Conservation (phyloP, 2,329 filamentous ascomycete species). For the Elsinoe necatrix region DNA sequence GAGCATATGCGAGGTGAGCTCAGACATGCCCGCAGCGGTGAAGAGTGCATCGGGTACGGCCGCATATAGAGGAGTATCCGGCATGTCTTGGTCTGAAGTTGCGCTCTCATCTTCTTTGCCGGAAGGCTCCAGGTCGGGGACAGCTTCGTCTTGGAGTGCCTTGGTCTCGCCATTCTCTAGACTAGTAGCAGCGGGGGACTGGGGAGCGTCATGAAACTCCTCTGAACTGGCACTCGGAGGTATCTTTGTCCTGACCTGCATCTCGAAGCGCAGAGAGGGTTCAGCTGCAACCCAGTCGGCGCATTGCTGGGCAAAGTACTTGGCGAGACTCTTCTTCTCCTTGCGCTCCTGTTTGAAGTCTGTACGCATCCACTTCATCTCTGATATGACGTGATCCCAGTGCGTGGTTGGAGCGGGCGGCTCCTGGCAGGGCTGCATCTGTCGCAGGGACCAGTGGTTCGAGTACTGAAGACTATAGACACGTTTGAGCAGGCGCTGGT, state of each 20-base stretch:
- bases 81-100: conserved; percentile 15
- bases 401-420: conserved; percentile 69
- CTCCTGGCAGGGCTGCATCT: conserved; percentile 76
- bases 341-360: conserved; percentile 92
- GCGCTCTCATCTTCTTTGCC: conserved; percentile 13
- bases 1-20: conserved; percentile 14
- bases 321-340: conserved; percentile 79
- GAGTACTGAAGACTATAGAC: conserved; percentile 87
- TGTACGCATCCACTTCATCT: conserved; percentile 97
- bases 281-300: conserved; percentile 67
- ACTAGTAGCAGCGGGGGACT: conserved; percentile 19
- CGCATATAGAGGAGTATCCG: conserved; percentile 17
- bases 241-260: conserved; percentile 58
- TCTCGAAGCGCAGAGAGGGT: conserved; percentile 51
- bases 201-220: conserved; percentile 20
- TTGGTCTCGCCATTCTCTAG: conserved; percentile 14
- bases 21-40: conserved; percentile 17
- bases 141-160: conserved; percentile 9
- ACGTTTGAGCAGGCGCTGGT: conserved; percentile 73
- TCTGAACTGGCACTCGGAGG: conserved; percentile 21
- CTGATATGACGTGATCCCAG: conserved; percentile 76
- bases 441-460: conserved; percentile 86
- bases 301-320: conserved; percentile 72
- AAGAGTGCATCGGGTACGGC: conserved; percentile 17
- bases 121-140: conserved; percentile 15